Evolutionary conservation across 768 basidiomycete species (phyloP).

Genomic region (Rhizopogon vinicolor): DNA sequence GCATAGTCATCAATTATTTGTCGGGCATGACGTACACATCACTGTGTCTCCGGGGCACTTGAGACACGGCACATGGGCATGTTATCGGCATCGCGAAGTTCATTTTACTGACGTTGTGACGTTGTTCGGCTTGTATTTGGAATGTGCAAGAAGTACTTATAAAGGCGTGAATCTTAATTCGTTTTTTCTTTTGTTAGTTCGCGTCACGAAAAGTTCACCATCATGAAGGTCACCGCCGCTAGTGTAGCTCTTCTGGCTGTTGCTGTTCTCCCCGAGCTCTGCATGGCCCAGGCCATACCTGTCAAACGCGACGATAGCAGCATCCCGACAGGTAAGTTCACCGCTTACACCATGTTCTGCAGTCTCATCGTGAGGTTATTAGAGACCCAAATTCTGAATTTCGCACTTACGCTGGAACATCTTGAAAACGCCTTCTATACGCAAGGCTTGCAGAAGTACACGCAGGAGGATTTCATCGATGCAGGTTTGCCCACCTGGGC

Average conservation of each 20-base stretch:
- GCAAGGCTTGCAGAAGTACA: conserved; percentile 30
- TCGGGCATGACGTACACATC: too few species aligned
- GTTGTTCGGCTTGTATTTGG: background rate
- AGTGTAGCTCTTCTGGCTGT: background rate
- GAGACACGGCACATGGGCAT: background rate
- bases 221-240: conserved; percentile 1
- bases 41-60: background rate
- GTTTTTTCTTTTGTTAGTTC: background rate
- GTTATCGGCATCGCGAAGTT: background rate
- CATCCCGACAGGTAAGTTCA: background rate
- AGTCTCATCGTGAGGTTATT: background rate
- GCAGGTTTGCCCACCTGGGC: conserved; percentile 34
- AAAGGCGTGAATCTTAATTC: background rate
- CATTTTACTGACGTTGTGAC: background rate
- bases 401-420: conserved; percentile 32
- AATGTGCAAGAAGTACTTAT: background rate
- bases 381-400: conserved; percentile 27
- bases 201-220: background rate
- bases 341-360: background rate
- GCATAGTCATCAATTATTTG: too few species aligned
- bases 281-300: background rate
- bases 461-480: conserved; percentile 29
- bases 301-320: background rate
- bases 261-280: background rate
- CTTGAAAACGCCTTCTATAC: conserved; percentile 32